Evolutionary conservation across 768 basidiomycete genomes (phyloP).

Genomic region (Suillus subaureus): DNA sequence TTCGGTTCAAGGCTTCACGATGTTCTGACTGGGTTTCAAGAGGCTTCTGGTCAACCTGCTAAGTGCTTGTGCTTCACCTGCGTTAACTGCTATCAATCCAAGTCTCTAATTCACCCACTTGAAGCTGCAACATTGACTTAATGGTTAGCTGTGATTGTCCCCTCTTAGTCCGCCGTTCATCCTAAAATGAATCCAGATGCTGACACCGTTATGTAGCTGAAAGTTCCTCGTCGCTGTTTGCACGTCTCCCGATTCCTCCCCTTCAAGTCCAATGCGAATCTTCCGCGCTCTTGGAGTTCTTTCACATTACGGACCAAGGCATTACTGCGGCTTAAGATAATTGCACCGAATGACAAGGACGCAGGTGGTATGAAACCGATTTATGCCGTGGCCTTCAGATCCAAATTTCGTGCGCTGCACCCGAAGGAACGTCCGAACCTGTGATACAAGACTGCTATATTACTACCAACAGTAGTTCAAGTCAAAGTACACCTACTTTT

Average conservation of each 20-base stretch:
- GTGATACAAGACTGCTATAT: background rate
- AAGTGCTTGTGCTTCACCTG: background rate
- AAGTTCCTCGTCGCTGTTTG: background rate
- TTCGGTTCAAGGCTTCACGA: background rate
- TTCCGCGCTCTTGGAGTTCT: background rate
- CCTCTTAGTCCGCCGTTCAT: background rate
- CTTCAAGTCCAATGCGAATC: background rate
- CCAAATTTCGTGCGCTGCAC: background rate
- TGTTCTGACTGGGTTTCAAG: background rate
- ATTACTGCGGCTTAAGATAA: background rate
- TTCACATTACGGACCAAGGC: background rate
- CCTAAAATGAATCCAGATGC: background rate
- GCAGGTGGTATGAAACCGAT: background rate
- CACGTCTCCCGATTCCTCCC: background rate
- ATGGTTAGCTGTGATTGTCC: background rate
- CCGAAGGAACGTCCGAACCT: background rate
- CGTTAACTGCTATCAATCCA: background rate
- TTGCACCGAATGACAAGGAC: background rate
- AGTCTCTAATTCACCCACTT: background rate
- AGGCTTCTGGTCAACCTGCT: background rate
- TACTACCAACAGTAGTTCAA: background rate
- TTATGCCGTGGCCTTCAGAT: background rate
- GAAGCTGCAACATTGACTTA: background rate
- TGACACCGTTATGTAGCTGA: background rate
- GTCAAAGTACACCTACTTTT: background rate